Evolutionary conservation across 345 rosid genomes (phyloP), one percentile per base, ranked within the genome.

Genomic region (Odontarrhena argentea): DNA sequence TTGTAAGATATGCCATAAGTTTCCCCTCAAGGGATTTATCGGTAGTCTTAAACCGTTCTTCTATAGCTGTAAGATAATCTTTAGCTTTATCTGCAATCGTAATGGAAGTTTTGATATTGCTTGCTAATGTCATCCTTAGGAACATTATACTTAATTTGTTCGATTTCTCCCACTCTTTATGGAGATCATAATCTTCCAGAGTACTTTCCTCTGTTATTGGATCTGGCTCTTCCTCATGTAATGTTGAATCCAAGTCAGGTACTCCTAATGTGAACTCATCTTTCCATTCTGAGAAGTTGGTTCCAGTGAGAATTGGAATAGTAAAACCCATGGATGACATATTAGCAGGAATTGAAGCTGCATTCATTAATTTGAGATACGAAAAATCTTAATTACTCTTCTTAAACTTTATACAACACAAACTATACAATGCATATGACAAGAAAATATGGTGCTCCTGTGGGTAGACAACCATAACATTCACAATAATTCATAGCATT

Each of bases 211-310:
- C 32, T 4, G 5, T 28, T 28, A 28, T 2, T 28, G 32, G 32
- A 28, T 28, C 1, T 28, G 1, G 32, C 32, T 28, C 4, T 2
- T 28, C 32, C 5, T 2, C 32, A 28, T 4, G 32, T 28, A 28
- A 28, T 28, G 32, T 4, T 4, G 5, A 3, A 28, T 28, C 32
- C 32, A 28, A 28, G 32, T 28, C 32, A 2, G 37, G 60, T 55
- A 55, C 44, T 55, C 9, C 18, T 57, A 40, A 24, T 8, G 37
- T 57, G 12, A 58, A 60, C 30, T 44, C 40, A 60, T 60, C 41
- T 44, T 60, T 60, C 30, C 52, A 44, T 28, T 60, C 0, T 18
- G 22, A 18, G 22, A 18, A 18, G 22, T 18, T 18, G 22, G 22
- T 18, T 15, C 12, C 32, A 32, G 0, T 45, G 30, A 61, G 43